Conservation (phyloP, 2,329 filamentous ascomycete species). For the Fusarium lateritium region DNA sequence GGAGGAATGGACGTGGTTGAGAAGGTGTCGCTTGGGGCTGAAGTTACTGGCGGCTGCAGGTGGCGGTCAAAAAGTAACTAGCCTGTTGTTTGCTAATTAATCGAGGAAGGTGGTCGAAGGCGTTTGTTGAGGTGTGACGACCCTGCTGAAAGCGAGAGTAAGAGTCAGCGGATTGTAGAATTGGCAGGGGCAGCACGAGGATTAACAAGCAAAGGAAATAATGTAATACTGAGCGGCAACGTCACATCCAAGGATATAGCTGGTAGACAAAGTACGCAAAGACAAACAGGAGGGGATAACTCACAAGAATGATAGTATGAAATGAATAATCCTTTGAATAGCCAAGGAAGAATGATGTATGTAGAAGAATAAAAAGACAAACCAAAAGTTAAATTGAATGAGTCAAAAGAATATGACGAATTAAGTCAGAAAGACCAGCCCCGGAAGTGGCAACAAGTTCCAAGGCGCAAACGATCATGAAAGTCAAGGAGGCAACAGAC, state of each 20-base stretch:
- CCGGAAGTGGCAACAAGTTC: slow-evolving; percentile 39
- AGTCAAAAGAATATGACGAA: slow-evolving; percentile 37
- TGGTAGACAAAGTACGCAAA: slow-evolving; percentile 1
- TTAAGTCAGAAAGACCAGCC: slow-evolving; percentile 32
- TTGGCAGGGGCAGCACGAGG: slow-evolving; percentile 18
- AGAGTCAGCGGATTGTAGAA: slow-evolving; percentile 26
- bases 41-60: slow-evolving; percentile 22
- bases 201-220: slow-evolving; percentile 17
- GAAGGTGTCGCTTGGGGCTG: no score
- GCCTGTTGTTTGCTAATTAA: slow-evolving; percentile 24
- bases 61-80: slow-evolving; percentile 40
- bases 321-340: slow-evolving; percentile 13
- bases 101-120: slow-evolving; percentile 19
- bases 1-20: no score
- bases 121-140: slow-evolving; percentile 17
- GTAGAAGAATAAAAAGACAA: slow-evolving; percentile 16
- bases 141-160: slow-evolving; percentile 17
- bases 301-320: slow-evolving; percentile 7
- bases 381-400: slow-evolving; percentile 20
- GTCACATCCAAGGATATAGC: slow-evolving; percentile 31
- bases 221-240: slow-evolving; percentile 21
- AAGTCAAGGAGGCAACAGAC: slow-evolving; percentile 33
- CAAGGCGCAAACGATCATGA: slow-evolving; percentile 41
- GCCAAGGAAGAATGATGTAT: slow-evolving; percentile 13
- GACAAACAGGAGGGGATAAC: slow-evolving; percentile 14